phyloP scores from a whole-genome alignment of 768 basidiomycete species.

The Infundibulicybe gibba region DNA sequence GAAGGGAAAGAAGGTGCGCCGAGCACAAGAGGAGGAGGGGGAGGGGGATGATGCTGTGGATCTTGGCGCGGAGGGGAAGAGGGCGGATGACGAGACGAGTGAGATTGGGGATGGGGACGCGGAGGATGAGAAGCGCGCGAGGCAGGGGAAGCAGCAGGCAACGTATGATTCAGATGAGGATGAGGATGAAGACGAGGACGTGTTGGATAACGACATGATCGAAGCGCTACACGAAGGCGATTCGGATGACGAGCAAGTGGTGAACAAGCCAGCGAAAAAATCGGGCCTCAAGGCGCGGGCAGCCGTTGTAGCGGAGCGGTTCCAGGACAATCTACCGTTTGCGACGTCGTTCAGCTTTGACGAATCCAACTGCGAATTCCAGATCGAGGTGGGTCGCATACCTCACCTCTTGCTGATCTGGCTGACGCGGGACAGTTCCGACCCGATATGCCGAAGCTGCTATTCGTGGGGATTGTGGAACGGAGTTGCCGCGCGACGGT shows the following conservation, averaged over 20 bases:
- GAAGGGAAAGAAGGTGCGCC: conserved; percentile 61
- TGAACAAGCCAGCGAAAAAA: conserved; percentile 17
- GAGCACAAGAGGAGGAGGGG: conserved; percentile 50
- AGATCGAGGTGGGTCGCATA: conserved; percentile 66
- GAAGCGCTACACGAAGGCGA: conserved; percentile 62
- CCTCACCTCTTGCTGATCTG: not conserved
- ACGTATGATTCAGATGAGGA: conserved; percentile 72
- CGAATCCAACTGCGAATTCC: conserved; percentile 65
- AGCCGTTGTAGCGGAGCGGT: conserved; percentile 42
- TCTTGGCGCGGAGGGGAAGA: conserved; percentile 20
- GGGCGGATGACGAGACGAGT: conserved; percentile 60
- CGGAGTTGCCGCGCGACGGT: conserved; percentile 79
- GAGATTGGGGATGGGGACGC: conserved; percentile 84
- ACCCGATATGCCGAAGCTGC: conserved; percentile 85
- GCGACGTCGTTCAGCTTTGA: conserved; percentile 76
- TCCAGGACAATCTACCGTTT: conserved; percentile 55
- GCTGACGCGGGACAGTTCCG: conserved; percentile 57
- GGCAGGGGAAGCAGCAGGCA: conserved; percentile 68
- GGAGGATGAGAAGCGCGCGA: conserved; percentile 70
- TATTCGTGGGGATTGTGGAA: conserved; percentile 93
- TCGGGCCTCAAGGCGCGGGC: conserved; percentile 35
- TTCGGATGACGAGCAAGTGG: conserved; percentile 32
- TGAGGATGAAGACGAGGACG: conserved; percentile 49
- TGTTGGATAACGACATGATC: conserved; percentile 53
- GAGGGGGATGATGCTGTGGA: conserved; percentile 39